Evolutionary conservation across 148 eudicot genomes (phyloP).

Genomic region (Silene conica): DNA sequence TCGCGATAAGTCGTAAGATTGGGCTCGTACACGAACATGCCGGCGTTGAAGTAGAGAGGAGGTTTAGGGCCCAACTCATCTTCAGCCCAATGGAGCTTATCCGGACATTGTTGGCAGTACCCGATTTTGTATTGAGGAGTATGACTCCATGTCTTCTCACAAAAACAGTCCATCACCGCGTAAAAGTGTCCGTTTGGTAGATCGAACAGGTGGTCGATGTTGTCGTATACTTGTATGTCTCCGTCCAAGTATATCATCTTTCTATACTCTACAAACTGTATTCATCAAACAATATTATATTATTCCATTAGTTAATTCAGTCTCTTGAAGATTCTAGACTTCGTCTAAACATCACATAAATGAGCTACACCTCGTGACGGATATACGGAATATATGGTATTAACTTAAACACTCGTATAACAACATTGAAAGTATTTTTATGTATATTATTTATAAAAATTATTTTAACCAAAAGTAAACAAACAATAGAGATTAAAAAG

Average conservation of each 20-base stretch:
- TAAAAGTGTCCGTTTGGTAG: constrained; percentile 35
- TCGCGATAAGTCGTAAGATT: constrained; percentile 23
- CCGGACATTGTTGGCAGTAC: constrained; percentile 40
- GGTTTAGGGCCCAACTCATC: constrained; percentile 35
- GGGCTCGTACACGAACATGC: constrained; percentile 44
- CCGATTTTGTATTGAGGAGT: constrained; percentile 37
- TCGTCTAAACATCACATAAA: too few relatives aligned
- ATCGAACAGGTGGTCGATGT: constrained; percentile 43
- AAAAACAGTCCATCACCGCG: constrained; percentile 46
- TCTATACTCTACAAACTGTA: constrained; percentile 45
- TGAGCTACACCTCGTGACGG: too few relatives aligned
- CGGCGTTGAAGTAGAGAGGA: constrained; percentile 42
- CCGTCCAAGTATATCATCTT: constrained; percentile 49
- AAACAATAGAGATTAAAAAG: too few relatives aligned
- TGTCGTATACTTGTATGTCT: constrained; percentile 44
- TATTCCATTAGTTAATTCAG: background rate
- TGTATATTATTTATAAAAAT: too few relatives aligned
- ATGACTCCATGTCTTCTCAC: constrained; percentile 43
- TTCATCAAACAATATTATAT: background rate
- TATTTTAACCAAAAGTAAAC: too few relatives aligned
- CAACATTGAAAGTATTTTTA: too few relatives aligned
- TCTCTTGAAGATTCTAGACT: too few relatives aligned
- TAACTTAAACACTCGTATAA: too few relatives aligned
- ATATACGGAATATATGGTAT: too few relatives aligned
- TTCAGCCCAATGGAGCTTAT: constrained; percentile 32